Conservation (phyloP, 495 filamentous ascomycete species). For the Cenococcum geophilum region DNA sequence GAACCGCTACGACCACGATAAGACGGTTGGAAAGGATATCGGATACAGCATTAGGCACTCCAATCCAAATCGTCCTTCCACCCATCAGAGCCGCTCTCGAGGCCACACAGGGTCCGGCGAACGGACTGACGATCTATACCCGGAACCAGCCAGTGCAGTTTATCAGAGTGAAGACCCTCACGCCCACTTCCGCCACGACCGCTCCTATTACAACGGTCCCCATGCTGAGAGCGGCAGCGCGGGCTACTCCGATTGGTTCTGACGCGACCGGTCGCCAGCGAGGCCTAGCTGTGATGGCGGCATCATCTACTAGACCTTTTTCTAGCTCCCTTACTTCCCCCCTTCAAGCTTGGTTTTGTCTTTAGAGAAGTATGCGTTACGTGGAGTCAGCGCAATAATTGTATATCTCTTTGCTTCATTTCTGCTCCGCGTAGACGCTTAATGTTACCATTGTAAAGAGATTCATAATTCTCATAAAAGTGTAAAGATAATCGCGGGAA, state of each 20-base stretch:
- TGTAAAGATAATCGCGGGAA: conserved; percentile 6
- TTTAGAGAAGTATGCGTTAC: neutral
- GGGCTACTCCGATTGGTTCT: conserved; percentile 11
- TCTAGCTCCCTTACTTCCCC: conserved; percentile 23
- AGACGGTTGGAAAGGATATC: too few species aligned
- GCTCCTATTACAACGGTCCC: conserved; percentile 5
- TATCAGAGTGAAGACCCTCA: neutral
- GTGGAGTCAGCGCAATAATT: neutral
- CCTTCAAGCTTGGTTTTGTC: conserved; percentile 26
- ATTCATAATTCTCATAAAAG: neutral
- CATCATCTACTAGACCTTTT: conserved; percentile 9
- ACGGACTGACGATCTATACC: neutral
- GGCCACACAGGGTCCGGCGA: neutral
- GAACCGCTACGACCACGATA: neutral
- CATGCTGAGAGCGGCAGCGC: conserved; percentile 18
- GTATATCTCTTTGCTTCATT: neutral
- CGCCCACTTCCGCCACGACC: neutral
- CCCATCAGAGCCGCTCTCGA: neutral
- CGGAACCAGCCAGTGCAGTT: neutral
- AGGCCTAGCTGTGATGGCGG: conserved; percentile 15
- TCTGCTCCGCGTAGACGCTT: neutral
- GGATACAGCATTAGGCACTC: too few species aligned
- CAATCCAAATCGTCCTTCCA: conserved; percentile 1
- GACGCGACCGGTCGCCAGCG: conserved; percentile 13
- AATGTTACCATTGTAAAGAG: neutral